Conservation (phyloP, 306 rosid genomes). For the Chamaecrista fasciculata region DNA sequence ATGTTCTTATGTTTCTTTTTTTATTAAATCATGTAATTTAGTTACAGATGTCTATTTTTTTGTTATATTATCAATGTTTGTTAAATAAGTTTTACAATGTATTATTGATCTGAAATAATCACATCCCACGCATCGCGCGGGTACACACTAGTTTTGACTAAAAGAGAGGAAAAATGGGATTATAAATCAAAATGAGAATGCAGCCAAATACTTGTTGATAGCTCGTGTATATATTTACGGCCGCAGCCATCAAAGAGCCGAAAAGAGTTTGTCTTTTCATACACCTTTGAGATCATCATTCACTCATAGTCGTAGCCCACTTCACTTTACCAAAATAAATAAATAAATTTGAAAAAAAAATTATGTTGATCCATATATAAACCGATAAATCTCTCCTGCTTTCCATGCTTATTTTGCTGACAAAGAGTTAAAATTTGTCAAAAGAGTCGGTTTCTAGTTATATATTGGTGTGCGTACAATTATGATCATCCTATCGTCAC, state of each 20-base stretch:
- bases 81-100: no score
- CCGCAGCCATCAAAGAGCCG: background rate
- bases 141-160: no score
- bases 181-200: background rate
- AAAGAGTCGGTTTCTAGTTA: background rate
- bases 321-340: background rate
- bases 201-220: background rate
- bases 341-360: no score
- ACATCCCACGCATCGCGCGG: no score
- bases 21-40: no score
- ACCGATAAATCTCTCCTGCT: background rate
- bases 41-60: no score
- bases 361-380: background rate
- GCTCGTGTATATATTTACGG: background rate
- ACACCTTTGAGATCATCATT: background rate
- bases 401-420: background rate
- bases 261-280: background rate
- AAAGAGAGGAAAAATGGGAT: no score
- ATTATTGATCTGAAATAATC: no score
- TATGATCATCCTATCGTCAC: no score
- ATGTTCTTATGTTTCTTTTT: no score
- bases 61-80: no score
- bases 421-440: background rate
- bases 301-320: background rate
- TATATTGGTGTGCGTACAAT: no score